Conservation (phyloP, 768 basidiomycete species). For the Boletus subparvulus region DNA sequence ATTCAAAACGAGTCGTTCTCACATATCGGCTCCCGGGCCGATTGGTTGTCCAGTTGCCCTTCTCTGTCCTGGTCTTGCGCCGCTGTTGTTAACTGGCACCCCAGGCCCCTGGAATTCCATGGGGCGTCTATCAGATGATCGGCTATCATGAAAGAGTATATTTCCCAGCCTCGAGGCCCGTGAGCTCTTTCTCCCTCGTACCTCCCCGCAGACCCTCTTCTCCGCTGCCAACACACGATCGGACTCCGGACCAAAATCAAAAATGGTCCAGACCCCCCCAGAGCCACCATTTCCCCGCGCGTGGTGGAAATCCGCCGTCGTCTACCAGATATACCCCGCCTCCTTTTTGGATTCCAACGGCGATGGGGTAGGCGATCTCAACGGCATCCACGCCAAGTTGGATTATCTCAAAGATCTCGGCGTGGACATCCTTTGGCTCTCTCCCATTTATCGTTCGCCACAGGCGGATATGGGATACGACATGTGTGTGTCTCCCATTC, state of each 20-base stretch:
- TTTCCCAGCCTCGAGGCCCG: constrained; percentile 21
- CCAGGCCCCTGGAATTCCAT: constrained; percentile 1
- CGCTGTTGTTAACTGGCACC: neutral
- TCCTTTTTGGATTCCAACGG: constrained; percentile 74
- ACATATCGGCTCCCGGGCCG: constrained; percentile 4
- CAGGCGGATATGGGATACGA: constrained; percentile 75
- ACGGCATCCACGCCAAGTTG: constrained; percentile 61
- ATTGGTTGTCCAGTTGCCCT: neutral
- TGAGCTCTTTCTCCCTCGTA: constrained; percentile 4
- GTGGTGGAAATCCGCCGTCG: constrained; percentile 60
- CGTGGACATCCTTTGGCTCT: constrained; percentile 66
- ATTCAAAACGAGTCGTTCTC: neutral
- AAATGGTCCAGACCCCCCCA: constrained; percentile 3
- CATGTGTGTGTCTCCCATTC: constrained; percentile 41
- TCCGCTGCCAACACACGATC: constrained; percentile 1
- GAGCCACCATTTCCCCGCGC: constrained; percentile 26
- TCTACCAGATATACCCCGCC: constrained; percentile 72
- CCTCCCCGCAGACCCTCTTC: constrained; percentile 14
- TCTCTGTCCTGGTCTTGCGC: neutral
- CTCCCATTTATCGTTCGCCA: constrained; percentile 60
- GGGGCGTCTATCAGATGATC: constrained; percentile 15
- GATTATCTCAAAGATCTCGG: constrained; percentile 70
- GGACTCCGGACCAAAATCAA: neutral
- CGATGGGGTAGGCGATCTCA: constrained; percentile 68
- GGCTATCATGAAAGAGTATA: constrained; percentile 6